Evolutionary conservation across 2,329 filamentous ascomycete species (phyloP).

Genomic region (Fusarium nelsonii): DNA sequence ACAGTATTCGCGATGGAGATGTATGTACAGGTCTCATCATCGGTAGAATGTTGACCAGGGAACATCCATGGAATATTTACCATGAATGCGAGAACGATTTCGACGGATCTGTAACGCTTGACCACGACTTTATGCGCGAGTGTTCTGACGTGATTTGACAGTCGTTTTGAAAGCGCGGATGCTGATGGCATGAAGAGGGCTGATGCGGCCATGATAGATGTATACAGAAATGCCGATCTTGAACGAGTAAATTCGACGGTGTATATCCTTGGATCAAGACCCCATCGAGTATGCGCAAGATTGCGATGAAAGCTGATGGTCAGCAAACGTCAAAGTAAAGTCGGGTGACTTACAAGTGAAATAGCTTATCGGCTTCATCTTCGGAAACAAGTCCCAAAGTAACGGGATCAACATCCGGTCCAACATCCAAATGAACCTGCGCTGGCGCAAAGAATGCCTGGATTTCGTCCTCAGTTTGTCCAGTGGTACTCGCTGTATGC

Average conservation of each 20-base stretch:
- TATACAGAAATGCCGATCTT: constrained; percentile 78
- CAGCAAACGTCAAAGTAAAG: neutral
- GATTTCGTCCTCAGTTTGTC: constrained; percentile 59
- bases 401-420: constrained; percentile 75
- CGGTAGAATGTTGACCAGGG: constrained; percentile 73
- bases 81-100: constrained; percentile 81
- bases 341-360: constrained; percentile 67
- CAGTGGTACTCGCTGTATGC: constrained; percentile 37
- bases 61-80: constrained; percentile 82
- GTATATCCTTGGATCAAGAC: constrained; percentile 75
- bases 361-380: constrained; percentile 73
- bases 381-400: constrained; percentile 76
- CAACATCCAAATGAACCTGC: constrained; percentile 72
- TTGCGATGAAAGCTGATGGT: constrained; percentile 72
- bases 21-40: constrained; percentile 79
- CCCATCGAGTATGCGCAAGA: constrained; percentile 80
- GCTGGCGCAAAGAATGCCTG: constrained; percentile 76
- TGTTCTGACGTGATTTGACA: constrained; percentile 72
- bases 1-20: constrained; percentile 77
- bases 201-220: constrained; percentile 76
- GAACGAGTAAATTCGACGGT: constrained; percentile 73
- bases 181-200: constrained; percentile 75
- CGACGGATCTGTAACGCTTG: constrained; percentile 74
- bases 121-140: constrained; percentile 73
- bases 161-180: constrained; percentile 72